Conservation (phyloP, 2,329 filamentous ascomycete species). For the Colletotrichum chrysophilum region DNA sequence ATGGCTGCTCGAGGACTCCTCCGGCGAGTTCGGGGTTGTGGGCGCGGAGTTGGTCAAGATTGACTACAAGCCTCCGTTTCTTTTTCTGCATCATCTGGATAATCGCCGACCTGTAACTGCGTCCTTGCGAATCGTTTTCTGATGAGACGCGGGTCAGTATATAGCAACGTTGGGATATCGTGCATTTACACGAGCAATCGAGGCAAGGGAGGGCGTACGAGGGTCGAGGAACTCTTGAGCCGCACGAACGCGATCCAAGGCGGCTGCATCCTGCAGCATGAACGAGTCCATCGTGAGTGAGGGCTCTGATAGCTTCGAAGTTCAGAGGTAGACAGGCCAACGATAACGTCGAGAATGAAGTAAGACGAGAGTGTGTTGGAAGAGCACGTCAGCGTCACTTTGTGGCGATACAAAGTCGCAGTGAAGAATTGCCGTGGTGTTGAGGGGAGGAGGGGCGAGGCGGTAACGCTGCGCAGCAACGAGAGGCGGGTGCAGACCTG, state of each 20-base stretch:
- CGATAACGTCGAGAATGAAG: neutral
- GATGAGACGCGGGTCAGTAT: neutral
- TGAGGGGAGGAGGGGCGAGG: neutral
- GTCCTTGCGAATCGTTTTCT: slow-evolving; percentile 56
- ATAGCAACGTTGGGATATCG: slow-evolving; percentile 16
- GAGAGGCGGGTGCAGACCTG: neutral
- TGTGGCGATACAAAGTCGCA: neutral
- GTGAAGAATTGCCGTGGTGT: neutral
- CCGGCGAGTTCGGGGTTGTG: slow-evolving; percentile 84
- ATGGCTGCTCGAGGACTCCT: slow-evolving; percentile 81
- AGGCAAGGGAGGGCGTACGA: slow-evolving; percentile 59
- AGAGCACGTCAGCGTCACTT: neutral
- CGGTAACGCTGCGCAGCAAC: neutral
- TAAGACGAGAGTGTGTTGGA: neutral
- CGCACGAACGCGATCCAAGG: slow-evolving; percentile 81
- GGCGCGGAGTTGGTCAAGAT: slow-evolving; percentile 88
- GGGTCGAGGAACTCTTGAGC: slow-evolving; percentile 96
- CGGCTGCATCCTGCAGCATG: slow-evolving; percentile 83
- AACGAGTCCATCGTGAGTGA: slow-evolving; percentile 67
- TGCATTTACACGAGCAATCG: neutral
- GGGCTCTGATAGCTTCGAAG: neutral
- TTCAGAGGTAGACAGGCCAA: neutral
- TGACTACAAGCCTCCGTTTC: slow-evolving; percentile 70
- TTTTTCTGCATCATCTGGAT: slow-evolving; percentile 76
- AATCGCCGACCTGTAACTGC: slow-evolving; percentile 90